Base-by-base conservation (phyloP, 768 basidiomycete genomes). In the Brasilioporus rufonigricans region DNA sequence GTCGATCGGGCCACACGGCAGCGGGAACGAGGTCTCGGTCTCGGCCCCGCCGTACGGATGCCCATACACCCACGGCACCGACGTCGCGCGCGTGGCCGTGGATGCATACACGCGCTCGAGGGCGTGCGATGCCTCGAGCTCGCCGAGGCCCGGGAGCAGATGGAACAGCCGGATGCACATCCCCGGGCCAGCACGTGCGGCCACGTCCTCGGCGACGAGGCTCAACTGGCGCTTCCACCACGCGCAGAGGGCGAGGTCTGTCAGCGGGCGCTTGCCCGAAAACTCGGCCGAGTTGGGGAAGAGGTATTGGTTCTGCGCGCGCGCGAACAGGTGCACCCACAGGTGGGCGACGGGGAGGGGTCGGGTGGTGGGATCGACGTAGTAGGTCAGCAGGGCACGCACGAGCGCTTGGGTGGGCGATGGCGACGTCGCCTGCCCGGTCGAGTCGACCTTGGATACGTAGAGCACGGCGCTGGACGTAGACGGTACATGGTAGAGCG, bases 361-460 rank as follows among this genome's bases (percentile, higher is more conserved):
- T 26, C 89, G 74, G 48, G 85, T 87, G n/a, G 60, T 53, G 0
- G 84, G 84, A 52, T 85, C 78, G 32, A 80, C 76, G 63, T 89
- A 89, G 71, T 72, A 91, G 19, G 60, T 52, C 14, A 98, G 59
- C 53, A 97, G 77, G 0, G 86, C 74, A 19, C 77, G 76, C 41
- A 92, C 83, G 50, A 98, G 81, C 13, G 78, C 66, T 5, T 80
- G 72, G 2, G 93, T 93, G 4, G 90, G 89, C 38, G 86, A 81
- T 0, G 86, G 88, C 5, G 70, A 58, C 26, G 64, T 67, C 10
- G 77, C 80, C 67, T 94, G 86, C 0, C 95, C 95, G 1, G 95
- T 92, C 12, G 93, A 85, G 69, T 99, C 97, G 50, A 97, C 86
- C 73, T 99, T 99, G 46, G 91, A 91, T 48, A 99, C 78, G 70